Percentiles rank a stretch among this genome's conserved stretches.
phyloP scores from a whole-genome alignment of 2,329 filamentous ascomycete genomes.

The Cordyceps farinosa region DNA sequence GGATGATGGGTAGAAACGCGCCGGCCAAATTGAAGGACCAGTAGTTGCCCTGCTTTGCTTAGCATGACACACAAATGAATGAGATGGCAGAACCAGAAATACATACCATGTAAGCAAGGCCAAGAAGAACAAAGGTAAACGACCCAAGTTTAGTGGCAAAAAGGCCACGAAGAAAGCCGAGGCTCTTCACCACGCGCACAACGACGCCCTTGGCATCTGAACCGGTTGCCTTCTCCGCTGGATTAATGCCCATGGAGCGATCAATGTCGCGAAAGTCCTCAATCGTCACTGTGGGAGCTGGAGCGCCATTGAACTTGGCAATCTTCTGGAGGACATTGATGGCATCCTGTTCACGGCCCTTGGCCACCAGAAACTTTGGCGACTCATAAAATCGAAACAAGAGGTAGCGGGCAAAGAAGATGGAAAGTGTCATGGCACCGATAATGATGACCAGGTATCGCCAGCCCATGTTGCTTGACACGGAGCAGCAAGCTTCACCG shows the following conservation, averaged over 20 bases:
- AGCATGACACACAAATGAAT: neutral
- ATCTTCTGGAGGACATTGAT: conserved; percentile 53
- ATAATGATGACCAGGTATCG: conserved; percentile 53
- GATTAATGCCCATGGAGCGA: neutral
- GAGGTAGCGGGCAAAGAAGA: conserved; percentile 53
- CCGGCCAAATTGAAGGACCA: conserved; percentile 23
- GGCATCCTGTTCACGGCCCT: conserved; percentile 50
- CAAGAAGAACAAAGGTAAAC: conserved; percentile 4
- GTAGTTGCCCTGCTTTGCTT: conserved; percentile 19
- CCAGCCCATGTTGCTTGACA: conserved; percentile 54
- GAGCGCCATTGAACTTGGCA: conserved; percentile 45
- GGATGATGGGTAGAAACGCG: conserved; percentile 39
- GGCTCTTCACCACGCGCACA: neutral
- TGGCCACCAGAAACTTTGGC: conserved; percentile 55
- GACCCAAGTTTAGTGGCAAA: neutral
- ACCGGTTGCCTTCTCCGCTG: neutral
- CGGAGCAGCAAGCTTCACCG: conserved; percentile 30
- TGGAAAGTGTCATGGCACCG: conserved; percentile 50
- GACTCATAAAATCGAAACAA: conserved; percentile 56
- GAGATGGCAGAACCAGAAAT: neutral
- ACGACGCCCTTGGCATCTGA: neutral
- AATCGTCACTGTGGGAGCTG: neutral
- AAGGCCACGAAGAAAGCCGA: conserved; percentile 3
- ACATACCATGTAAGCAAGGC: conserved; percentile 10
- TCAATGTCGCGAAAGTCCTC: conserved; percentile 9